Base-by-base conservation (phyloP, 208 protist species). In the Porcisia hertigi region DNA sequence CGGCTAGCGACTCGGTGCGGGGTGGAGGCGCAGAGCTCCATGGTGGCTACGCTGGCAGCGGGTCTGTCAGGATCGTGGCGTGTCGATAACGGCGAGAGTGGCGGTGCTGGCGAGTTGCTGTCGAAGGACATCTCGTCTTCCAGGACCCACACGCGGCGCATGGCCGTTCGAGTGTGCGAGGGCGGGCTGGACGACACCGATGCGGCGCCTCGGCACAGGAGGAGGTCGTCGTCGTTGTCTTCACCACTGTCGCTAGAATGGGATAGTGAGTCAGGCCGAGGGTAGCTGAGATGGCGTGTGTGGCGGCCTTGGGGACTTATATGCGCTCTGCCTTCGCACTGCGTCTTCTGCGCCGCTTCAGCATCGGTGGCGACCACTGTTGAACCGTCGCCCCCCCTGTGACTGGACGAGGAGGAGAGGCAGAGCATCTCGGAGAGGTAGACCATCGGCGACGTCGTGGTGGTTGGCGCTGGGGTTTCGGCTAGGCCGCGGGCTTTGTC, bases 121-220 rank as follows among this genome's bases (percentile, higher is more conserved):
- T 67, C 23, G 18, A 9, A 52, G 1, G 30, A 9, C 20, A 6
- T 18, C 18, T 25, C 63, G 20, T 47, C 41, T 6, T 67, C 63
- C 34, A 49, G 43, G 41, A 8, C 54, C 70, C 16, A 12, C 8
- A 55, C 64, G 41, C 62, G 49, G 8, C 77, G 77, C 16, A 77
- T 67, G 45, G 77, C 77, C 0, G 77, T 81, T 20, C 57, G 70
- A 43, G 65, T 71, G 1, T 72, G 71, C n/a, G 77, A 81, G 9
- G 77, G 77, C 14, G 77, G 77, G 25, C 77, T 81, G 11, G 72
- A 77, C 25, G 77, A 81, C 39, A 65, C 66, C 63, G 72, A 81
- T 18, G 47, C 47, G 14, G 63, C 41, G 41, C 23, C 47, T 47
- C 3, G 9, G 63, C 18, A 49, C 5, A 25, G 41, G 25, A 1